Base-by-base conservation (phyloP, 768 basidiomycete species). In the Russula brevipes region DNA sequence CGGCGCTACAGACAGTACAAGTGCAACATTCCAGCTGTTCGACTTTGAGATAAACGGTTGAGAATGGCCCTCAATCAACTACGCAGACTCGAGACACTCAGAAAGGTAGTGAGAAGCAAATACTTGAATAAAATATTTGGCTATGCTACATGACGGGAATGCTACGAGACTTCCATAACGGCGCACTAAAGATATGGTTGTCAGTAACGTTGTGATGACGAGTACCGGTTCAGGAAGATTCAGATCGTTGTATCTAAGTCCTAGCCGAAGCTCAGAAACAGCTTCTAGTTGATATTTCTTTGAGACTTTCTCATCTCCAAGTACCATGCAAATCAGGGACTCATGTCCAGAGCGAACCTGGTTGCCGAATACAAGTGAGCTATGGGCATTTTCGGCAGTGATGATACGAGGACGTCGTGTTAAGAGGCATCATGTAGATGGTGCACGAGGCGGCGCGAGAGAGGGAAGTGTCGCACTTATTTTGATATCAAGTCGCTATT, bases 341-440 rank as follows among this genome's bases (percentile, higher is more conserved):
- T 16, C 14, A 16, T 33, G 39, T 52, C 16, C 44, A 8, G 1
- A n/a, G 53, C 31, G 1, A 38, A 24, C 24, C 24, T 24, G 88
- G 84, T 78, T 87, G 88, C 88, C 89, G 87, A 84, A 60, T 74
- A 70, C 1, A 24, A 70, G 80, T 91, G 89, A 91, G 89, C 89
- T 91, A 85, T 89, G 86, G 86, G 89, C 89, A 83, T 72, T 88
- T 91, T 91, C 89, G 89, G 86, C 88, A 90, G 75, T 61, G 68
- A 73, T 73, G 61, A 70, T 91, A 91, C 89, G 89, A 89, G 91
- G 89, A 91, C 89, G 89, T 91, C 89, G 89, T 91, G 88, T 85
- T 85, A 79, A 76, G 54, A 54, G 82, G 74, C 87, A 89, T 89
- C 87, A 86, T 85, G 59, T 19, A 64, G 17, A 19, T 63, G 72